Evolutionary conservation across 106 monocot genomes (phyloP), one percentile per base, ranked within the genome.

Genomic region (Dendrobium catenatum): DNA sequence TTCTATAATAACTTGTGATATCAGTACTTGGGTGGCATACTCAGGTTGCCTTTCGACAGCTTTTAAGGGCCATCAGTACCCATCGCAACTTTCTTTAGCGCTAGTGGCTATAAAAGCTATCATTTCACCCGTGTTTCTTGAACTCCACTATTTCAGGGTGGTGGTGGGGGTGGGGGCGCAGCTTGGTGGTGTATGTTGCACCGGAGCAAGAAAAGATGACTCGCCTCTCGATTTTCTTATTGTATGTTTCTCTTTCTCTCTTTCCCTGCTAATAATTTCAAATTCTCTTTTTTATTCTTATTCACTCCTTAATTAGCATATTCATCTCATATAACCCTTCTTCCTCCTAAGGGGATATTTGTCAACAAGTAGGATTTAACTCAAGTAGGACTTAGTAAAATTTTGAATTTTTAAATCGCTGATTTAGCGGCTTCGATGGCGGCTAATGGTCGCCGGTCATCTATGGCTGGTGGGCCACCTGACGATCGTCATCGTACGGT

Each of bases 151-250:
- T 20, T 26, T 19, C 78, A 41, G 17, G 22, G 31, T 8, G 73
- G 80, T 47, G 49, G 0, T 26, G 26, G 26, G 26, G 26, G 26
- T 26, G 37, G 51, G 58, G 84, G 73, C 40, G 72, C 5, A 68
- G 82, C 4, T 73, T 56, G 20, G 85, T 91, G 54, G 88, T 94
- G 0, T 85, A 88, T 54, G 88, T 89, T 88, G 89, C 94, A 0
- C 94, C 94, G 19, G 94, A 94, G 55, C 91, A 94, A 78, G 94
- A 94, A 89, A 91, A 89, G 88, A 94, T 94, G 80, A 94, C 94
- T 42, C 89, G 94, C 41, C 94, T 58, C 91, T 94, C 80, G 91
- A 91, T 82, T 94, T 94, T 77, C 91, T 91, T 47, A 91, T 94
- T 78, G 94, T 91, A 89, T 26, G 85, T 1, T 0, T 24, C 64